Evolutionary conservation across 768 basidiomycete genomes (phyloP).

Genomic region (Hortiboletus campestris): DNA sequence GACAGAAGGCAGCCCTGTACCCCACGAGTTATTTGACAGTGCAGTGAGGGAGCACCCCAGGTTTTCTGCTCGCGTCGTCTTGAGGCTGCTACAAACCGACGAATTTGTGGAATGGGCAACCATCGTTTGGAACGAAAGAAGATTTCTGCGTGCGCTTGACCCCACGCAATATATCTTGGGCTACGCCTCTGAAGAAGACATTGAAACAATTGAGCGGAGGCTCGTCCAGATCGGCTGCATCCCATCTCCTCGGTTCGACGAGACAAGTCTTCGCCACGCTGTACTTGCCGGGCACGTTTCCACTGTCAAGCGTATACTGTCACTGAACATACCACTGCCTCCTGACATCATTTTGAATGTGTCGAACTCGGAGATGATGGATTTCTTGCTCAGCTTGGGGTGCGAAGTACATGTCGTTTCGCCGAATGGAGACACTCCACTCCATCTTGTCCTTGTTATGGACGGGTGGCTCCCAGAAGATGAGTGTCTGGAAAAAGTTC

Average conservation of each 20-base stretch:
- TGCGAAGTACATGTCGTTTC: not conserved
- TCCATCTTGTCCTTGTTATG: not conserved
- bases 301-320: not conserved
- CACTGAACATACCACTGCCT: not conserved
- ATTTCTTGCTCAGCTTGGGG: not conserved
- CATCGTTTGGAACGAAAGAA: not conserved
- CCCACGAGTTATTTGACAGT: not conserved
- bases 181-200: too few species aligned
- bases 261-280: not conserved
- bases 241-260: not conserved
- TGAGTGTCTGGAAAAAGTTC: not conserved
- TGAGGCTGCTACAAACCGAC: slow-evolving; percentile 2
- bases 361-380: too few species aligned
- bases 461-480: rapidly evolving
- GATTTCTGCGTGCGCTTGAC: not conserved
- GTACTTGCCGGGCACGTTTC: not conserved
- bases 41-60: not conserved
- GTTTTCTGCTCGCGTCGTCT: not conserved
- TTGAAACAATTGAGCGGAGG: not conserved
- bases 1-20: not conserved
- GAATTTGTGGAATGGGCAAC: slow-evolving; percentile 13
- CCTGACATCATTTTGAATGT: slow-evolving; percentile 2
- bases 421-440: not conserved
- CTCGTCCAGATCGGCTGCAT: slow-evolving; percentile 3
- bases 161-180: too few species aligned